Evolutionary conservation across 2,329 filamentous ascomycete genomes (phyloP).

Genomic region (Trichoderma endophyticum): DNA sequence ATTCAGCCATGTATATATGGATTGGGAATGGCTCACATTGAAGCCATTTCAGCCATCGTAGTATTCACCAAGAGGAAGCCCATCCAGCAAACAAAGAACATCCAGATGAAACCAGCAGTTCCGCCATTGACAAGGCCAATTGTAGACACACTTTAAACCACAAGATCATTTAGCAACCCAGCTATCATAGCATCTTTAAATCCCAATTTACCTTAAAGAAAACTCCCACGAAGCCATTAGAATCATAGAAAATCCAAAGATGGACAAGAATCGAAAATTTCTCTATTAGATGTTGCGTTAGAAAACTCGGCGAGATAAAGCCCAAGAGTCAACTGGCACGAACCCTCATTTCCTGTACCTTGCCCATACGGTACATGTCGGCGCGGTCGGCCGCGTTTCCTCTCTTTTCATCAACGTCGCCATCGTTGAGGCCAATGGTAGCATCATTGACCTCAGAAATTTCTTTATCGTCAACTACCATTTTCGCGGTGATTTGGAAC

Average conservation of each 20-base stretch:
- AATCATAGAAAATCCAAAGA: conserved; percentile 8
- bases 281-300: neutral
- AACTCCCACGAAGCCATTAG: conserved; percentile 2
- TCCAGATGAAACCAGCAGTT: conserved; percentile 45
- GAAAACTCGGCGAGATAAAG: neutral
- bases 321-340: neutral
- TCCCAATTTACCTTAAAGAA: neutral
- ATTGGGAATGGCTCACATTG: neutral
- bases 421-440: neutral
- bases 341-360: neutral
- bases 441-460: neutral
- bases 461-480: neutral
- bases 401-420: neutral
- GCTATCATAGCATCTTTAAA: too few species aligned
- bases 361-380: conserved; percentile 10
- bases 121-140: conserved; percentile 40
- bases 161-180: neutral
- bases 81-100: conserved; percentile 39
- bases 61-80: conserved; percentile 39
- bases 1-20: too few species aligned
- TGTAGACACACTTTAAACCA: neutral
- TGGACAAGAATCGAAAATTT: conserved; percentile 2
- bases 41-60: conserved; percentile 48
- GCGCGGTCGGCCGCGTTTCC: conserved; percentile 2
- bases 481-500: neutral